Conservation (phyloP, 148 eudicot genomes). For the Fallopia convolvulus region DNA sequence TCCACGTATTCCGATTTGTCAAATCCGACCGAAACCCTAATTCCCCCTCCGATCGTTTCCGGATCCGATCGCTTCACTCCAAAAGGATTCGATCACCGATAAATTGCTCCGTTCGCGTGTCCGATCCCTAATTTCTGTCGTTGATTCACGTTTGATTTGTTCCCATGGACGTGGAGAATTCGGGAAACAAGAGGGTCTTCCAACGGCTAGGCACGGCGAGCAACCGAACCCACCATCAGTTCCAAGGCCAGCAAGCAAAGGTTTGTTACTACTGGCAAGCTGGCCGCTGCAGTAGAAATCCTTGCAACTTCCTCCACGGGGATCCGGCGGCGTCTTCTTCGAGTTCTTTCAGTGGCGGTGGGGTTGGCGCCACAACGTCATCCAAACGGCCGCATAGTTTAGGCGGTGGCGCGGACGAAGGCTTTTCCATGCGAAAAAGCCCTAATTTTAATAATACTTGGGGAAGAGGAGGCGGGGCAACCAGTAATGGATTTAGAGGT, state of each 20-base stretch:
- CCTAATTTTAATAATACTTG: slow-evolving; percentile 55
- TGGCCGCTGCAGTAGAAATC: slow-evolving; percentile 59
- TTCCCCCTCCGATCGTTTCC: neutral
- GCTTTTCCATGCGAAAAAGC: slow-evolving; percentile 44
- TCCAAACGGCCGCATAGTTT: slow-evolving; percentile 59
- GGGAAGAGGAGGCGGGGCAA: slow-evolving; percentile 32
- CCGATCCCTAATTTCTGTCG: neutral
- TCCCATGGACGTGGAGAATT: slow-evolving; percentile 56
- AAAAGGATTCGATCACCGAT: neutral
- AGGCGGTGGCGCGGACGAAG: slow-evolving; percentile 49
- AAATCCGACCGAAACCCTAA: neutral
- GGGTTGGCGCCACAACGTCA: slow-evolving; percentile 10
- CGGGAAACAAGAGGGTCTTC: slow-evolving; percentile 60
- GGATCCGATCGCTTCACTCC: neutral
- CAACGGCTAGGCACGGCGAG: slow-evolving; percentile 43
- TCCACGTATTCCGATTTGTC: neutral
- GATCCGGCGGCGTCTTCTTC: slow-evolving; percentile 42
- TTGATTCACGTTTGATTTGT: neutral
- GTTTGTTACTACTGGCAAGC: slow-evolving; percentile 76
- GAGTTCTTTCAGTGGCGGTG: slow-evolving; percentile 27
- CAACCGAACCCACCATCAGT: slow-evolving; percentile 11
- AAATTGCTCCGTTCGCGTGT: neutral
- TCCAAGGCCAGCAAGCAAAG: slow-evolving; percentile 19
- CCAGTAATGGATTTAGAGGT: slow-evolving; percentile 18
- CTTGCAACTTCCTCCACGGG: slow-evolving; percentile 63